Conservation (phyloP, 177 flowering plant genomes). For the Vitis hybrid region DNA sequence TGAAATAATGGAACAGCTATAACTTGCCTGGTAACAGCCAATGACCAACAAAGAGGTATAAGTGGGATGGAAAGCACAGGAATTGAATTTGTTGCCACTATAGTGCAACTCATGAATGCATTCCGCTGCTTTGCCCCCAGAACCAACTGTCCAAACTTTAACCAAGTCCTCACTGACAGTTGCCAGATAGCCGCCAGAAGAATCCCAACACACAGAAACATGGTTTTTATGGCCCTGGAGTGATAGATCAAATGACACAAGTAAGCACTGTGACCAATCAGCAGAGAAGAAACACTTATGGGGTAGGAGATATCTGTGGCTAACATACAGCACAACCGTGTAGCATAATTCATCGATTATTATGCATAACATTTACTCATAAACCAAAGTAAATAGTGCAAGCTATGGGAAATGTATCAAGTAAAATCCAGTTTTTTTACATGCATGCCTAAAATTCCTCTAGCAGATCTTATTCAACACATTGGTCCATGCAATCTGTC, state of each 20-base stretch:
- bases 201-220: constrained; percentile 75
- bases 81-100: constrained; percentile 54
- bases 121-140: constrained; percentile 52
- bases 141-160: constrained; percentile 65
- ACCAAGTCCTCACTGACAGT: constrained; percentile 74
- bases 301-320: no score
- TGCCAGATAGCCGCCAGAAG: constrained; percentile 70
- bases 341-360: no score
- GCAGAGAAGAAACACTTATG: no score
- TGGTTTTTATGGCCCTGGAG: constrained; percentile 62
- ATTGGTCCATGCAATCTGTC: no score
- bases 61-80: constrained; percentile 75
- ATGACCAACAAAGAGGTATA: constrained; percentile 56
- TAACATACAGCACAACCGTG: no score
- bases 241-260: background rate
- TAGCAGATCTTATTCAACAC: no score
- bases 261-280: background rate
- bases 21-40: constrained; percentile 75
- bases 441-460: no score
- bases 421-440: no score
- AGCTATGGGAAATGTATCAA: no score
- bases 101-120: constrained; percentile 67
- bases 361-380: no score
- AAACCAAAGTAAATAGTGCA: no score
- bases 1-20: constrained; percentile 7